Conservation (phyloP, 1,284 basidiomycete genomes). For the Ustilago esculenta region DNA sequence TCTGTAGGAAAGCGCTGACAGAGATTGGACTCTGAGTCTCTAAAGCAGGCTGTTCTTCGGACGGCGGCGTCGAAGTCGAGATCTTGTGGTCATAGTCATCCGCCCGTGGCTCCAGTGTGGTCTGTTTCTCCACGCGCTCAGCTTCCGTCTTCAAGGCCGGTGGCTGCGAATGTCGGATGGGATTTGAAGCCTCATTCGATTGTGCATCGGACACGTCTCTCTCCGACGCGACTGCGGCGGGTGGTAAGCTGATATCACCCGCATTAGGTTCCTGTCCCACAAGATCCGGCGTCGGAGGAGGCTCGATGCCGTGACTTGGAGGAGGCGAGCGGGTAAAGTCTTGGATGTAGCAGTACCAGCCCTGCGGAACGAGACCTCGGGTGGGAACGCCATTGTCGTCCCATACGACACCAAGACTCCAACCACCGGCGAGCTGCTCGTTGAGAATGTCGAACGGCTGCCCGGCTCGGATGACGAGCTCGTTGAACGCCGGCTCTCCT, state of each 20-base stretch:
- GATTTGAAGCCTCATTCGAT: too few relatives aligned
- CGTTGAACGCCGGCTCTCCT: slow-evolving; percentile 56
- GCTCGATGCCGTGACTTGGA: slow-evolving; percentile 4
- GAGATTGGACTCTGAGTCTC: slow-evolving; percentile 7
- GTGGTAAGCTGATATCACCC: not conserved
- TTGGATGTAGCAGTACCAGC: slow-evolving; percentile 54
- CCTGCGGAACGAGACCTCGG: slow-evolving; percentile 52
- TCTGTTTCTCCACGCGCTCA: not conserved
- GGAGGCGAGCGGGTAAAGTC: slow-evolving; percentile 50
- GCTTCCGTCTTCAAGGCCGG: not conserved
- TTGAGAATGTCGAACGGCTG: slow-evolving; percentile 56
- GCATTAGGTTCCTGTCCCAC: not conserved
- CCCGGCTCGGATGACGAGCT: slow-evolving; percentile 48
- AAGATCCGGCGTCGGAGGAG: slow-evolving; percentile 3
- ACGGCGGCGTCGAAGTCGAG: not conserved
- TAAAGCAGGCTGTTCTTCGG: not conserved
- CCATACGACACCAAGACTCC: slow-evolving; percentile 53
- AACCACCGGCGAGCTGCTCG: slow-evolving; percentile 52
- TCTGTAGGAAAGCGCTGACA: slow-evolving; percentile 9
- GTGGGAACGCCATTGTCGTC: slow-evolving; percentile 32
- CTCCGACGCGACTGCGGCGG: slow-evolving; percentile 1
- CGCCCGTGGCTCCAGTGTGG: not conserved
- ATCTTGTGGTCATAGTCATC: not conserved
- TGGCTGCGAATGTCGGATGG: not conserved
- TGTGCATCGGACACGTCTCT: not conserved